Evolutionary conservation across 228 moss, liverwort and hornwort species (phyloP).

Genomic region (Sphagnum magellanicum): DNA sequence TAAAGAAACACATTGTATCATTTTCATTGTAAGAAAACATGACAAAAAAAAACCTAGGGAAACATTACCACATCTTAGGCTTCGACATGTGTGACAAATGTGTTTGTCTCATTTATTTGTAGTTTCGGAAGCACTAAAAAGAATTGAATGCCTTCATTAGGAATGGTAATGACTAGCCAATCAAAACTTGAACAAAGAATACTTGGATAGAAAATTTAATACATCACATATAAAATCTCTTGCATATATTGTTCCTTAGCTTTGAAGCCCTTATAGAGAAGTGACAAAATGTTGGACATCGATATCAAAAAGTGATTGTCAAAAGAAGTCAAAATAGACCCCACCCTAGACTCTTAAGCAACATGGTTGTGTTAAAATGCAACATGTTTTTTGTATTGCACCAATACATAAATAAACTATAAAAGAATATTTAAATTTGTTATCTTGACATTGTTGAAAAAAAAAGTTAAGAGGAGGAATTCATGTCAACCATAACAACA

Average conservation of each 20-base stretch:
- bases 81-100: no score
- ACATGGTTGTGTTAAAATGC: slow-evolving; percentile 86
- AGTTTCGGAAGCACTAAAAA: no score
- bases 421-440: slow-evolving; percentile 83
- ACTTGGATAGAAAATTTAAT: no score
- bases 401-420: slow-evolving; percentile 86
- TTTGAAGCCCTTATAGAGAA: slow-evolving; percentile 84
- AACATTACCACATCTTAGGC: no score
- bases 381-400: slow-evolving; percentile 82
- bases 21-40: neutral
- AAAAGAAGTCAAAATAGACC: slow-evolving; percentile 64
- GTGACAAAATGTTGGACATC: slow-evolving; percentile 89
- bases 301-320: slow-evolving; percentile 97
- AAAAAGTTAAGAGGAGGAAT: no score
- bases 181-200: no score
- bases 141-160: no score
- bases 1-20: neutral
- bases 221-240: no score
- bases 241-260: slow-evolving; percentile 52
- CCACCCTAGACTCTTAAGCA: slow-evolving; percentile 75
- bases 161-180: no score
- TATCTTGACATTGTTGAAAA: slow-evolving; percentile 57
- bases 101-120: no score
- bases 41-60: no score
- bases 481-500: no score